Base-by-base conservation (phyloP, 139 green algal genomes). In the Mychonastes homosphaera region DNA sequence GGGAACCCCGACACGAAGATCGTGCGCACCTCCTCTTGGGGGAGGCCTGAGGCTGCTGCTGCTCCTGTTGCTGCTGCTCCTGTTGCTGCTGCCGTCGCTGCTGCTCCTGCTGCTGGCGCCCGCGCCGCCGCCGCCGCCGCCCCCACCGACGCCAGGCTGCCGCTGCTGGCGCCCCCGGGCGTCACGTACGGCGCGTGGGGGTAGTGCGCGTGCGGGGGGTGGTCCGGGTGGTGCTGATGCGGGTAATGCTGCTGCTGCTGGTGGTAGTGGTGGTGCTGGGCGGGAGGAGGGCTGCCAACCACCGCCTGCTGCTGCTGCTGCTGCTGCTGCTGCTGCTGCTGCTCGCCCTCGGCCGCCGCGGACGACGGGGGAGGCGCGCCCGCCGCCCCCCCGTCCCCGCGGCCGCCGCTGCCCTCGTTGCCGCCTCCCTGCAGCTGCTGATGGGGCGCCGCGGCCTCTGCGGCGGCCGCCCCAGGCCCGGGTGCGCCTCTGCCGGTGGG, bases 1-100 rank as follows among this genome's bases (percentile, higher is more conserved):
- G 89, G 89, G 54, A 96, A 96, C 9, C 89, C 89, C 0, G 84
- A 81, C 18, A 96, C 69, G 51, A 92, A 95, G 23, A 96, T 69
- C 2, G 87, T 95, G 8, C 87, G 76, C 19, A 95, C 58, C 54
- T 94, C 84, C 16, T 89, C 80, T 15, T 54, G 47, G 21, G 21
- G 45, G 6, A 38, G 1, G n/a, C n/a, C 10, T 24, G 16, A 5
- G 7, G 48, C 3, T 19, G 19, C 28, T 56, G 49, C 19, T 54
- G 47, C 19, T 33, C n/a, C n/a, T n/a, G n/a, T n/a, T n/a, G n/a
- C n/a, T n/a, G n/a, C n/a, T n/a, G n/a, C n/a, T n/a, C n/a, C 16
- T 54, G 47, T 53, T 53, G 45, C 8, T 55, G 1, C 10, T 24
- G 16, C 8, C 21, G 48, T 3, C 24, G 19, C 28, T 56, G 49